Evolutionary conservation across 2,329 filamentous ascomycete genomes (phyloP).

Genomic region (Botrytis sinoallii): DNA sequence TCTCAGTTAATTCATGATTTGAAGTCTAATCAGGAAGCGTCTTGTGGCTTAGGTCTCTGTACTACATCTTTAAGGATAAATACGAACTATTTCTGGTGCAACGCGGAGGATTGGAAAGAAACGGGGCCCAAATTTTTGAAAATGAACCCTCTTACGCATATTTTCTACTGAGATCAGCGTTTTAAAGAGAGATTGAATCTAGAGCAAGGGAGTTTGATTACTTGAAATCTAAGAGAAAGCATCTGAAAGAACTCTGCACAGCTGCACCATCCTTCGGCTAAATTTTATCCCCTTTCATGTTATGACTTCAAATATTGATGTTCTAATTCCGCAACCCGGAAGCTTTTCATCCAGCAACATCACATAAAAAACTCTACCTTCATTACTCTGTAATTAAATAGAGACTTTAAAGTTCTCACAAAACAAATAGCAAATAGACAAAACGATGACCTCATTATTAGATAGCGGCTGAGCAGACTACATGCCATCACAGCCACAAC

Average conservation of each 20-base stretch:
- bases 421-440: background rate
- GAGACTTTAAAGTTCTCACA: background rate
- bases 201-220: background rate
- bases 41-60: background rate
- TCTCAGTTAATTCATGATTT: accelerated
- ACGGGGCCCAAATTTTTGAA: accelerated
- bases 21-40: background rate
- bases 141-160: accelerated
- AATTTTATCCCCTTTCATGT: background rate
- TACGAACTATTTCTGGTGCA: background rate
- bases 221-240: background rate
- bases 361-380: background rate
- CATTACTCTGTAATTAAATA: background rate
- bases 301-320: background rate
- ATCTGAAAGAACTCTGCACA: background rate
- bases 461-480: background rate
- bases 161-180: background rate
- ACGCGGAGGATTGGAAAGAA: background rate
- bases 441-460: background rate
- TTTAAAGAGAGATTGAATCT: accelerated
- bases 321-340: accelerated
- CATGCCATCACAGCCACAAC: background rate
- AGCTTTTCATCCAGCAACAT: background rate
- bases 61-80: background rate
- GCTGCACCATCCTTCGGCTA: background rate